phyloP scores from a whole-genome alignment of 2,329 filamentous ascomycete species.

The Allantophomopsis lycopodina region DNA sequence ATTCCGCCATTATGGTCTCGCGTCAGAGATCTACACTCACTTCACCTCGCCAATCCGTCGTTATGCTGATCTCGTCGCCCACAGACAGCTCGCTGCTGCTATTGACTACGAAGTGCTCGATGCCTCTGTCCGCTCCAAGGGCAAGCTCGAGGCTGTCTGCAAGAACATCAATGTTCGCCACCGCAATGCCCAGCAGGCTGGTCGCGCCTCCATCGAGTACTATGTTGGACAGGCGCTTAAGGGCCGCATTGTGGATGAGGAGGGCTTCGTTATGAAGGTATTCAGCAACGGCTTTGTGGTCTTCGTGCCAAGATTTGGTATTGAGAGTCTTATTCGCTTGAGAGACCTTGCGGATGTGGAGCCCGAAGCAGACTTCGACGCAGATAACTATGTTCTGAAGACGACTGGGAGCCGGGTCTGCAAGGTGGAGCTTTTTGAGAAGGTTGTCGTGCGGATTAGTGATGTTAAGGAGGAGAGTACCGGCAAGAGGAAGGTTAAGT shows the following conservation, averaged over 20 bases:
- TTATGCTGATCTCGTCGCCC: slow-evolving; percentile 91
- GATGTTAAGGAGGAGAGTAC: slow-evolving; percentile 91
- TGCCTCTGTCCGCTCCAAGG: slow-evolving; percentile 64
- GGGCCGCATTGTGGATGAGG: slow-evolving; percentile 61
- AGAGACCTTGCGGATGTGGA: slow-evolving; percentile 68
- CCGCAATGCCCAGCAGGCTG: slow-evolving; percentile 92
- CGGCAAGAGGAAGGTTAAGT: slow-evolving; percentile 85
- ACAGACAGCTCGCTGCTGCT: slow-evolving; percentile 86
- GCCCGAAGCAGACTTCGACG: slow-evolving; percentile 72
- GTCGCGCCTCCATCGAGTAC: slow-evolving; percentile 88
- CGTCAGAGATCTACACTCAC: slow-evolving; percentile 94
- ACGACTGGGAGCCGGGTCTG: slow-evolving; percentile 39
- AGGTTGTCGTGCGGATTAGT: slow-evolving; percentile 75
- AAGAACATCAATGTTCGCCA: slow-evolving; percentile 97
- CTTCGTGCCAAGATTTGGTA: slow-evolving; percentile 88
- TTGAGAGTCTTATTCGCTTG: slow-evolving; percentile 81
- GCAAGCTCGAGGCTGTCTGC: slow-evolving; percentile 83
- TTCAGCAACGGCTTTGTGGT: slow-evolving; percentile 97
- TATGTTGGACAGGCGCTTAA: slow-evolving; percentile 96
- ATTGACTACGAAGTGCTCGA: slow-evolving; percentile 89
- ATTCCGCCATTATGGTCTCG: slow-evolving; percentile 93
- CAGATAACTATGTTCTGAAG: slow-evolving; percentile 68
- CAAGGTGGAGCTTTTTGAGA: slow-evolving; percentile 76
- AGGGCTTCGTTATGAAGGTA: slow-evolving; percentile 92
- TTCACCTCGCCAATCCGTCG: slow-evolving; percentile 96